Conservation (phyloP, 164 flowering plant species). For the Sedum album region DNA sequence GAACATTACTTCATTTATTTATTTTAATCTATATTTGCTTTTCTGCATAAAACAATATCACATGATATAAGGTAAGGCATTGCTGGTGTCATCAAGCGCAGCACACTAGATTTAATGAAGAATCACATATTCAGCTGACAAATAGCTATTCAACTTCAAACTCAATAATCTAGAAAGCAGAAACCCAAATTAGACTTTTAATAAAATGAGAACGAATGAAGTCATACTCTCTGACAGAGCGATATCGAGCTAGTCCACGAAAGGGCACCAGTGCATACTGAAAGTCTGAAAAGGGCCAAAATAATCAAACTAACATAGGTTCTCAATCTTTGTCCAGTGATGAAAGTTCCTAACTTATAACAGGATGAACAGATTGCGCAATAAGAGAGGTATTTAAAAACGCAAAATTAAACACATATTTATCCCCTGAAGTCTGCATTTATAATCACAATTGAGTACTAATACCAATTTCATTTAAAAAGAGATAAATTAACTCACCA, state of each 20-base stretch:
- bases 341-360: neutral
- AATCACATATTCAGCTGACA: neutral
- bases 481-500: conserved; percentile 15
- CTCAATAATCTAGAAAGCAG: neutral
- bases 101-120: neutral
- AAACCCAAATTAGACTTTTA: neutral
- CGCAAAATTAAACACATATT: neutral
- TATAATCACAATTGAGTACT: neutral
- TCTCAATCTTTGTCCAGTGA: neutral
- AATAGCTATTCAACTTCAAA: neutral
- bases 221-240: conserved; percentile 44
- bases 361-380: neutral
- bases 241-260: conserved; percentile 27
- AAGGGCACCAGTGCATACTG: conserved; percentile 60
- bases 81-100: neutral
- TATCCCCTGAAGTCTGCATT: neutral
- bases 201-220: neutral
- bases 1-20: too few relatives aligned
- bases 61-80: neutral
- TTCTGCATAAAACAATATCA: too few relatives aligned
- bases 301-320: neutral
- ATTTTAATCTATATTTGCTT: too few relatives aligned
- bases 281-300: conserved; percentile 34
- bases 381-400: neutral
- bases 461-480: too few relatives aligned